These are phyloP conservation scores for Parathielavia hyrcaniae DNA, from an alignment of 495 filamentous ascomycete genomes.

Conservation along the genomic window DNA sequence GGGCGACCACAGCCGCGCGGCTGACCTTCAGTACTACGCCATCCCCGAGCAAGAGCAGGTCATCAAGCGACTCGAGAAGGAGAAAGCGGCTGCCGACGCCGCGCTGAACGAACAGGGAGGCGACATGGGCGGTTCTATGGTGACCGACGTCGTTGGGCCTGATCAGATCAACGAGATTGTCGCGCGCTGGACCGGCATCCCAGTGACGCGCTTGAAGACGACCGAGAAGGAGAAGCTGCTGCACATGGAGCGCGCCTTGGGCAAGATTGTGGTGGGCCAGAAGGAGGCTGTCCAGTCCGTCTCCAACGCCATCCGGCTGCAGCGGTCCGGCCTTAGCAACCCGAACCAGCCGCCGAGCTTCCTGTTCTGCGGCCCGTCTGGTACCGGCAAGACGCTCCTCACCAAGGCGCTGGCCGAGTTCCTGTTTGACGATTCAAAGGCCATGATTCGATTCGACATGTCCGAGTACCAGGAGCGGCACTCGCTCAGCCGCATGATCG, in stretches of 20 bases:
- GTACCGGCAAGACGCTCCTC: constrained; percentile 94
- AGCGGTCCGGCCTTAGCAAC: constrained; percentile 86
- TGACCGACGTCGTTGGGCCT: constrained; percentile 89
- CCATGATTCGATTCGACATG: constrained; percentile 99
- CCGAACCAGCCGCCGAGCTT: constrained; percentile 96
- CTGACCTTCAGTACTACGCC: constrained; percentile 93
- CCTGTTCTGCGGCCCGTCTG: constrained; percentile 96
- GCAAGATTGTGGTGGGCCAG: constrained; percentile 83
- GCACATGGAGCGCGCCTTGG: constrained; percentile 82
- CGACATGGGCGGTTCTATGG: constrained; percentile 57
- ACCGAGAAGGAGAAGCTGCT: constrained; percentile 96
- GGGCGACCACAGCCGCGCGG: constrained; percentile 73
- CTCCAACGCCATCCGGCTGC: constrained; percentile 89
- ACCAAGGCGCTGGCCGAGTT: constrained; percentile 97
- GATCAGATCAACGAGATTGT: constrained; percentile 99
- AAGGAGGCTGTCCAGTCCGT: constrained; percentile 91
- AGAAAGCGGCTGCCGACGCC: constrained; percentile 70
- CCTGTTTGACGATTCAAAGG: constrained; percentile 92
- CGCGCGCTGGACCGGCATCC: constrained; percentile 91
- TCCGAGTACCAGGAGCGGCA: constrained; percentile 98
- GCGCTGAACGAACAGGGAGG: constrained; percentile 58
- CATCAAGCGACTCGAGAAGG: constrained; percentile 72
- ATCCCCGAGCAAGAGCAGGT: constrained; percentile 82
- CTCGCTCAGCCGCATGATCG: constrained; percentile 93
- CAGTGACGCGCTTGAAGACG: constrained; percentile 85